Base-by-base conservation (phyloP, 2,329 filamentous ascomycete species). In the Ceratocystis diversiconidia region DNA sequence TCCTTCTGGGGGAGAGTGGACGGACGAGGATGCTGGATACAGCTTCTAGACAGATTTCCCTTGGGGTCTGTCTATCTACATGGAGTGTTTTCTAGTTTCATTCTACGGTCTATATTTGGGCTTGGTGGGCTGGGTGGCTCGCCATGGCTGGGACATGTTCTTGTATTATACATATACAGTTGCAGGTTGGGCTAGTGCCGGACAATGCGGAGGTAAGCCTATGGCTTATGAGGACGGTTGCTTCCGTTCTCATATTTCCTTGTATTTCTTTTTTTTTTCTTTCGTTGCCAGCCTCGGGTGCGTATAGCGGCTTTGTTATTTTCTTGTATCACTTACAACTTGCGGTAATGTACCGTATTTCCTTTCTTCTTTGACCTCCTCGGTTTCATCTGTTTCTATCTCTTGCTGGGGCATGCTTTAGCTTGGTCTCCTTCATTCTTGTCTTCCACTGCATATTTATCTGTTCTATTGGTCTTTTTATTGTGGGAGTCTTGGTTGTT, bases 1-100 rank as follows among this genome's bases (percentile, higher is more conserved):
- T 68, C 75, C 82, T n/a, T 85, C 82, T 41, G 82, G 82, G 12
- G 85, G 83, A 73, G 84, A 86, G 71, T 87, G 84, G 84, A 85
- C 83, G 1, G 84, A 86, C 68, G 84, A 86, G 72, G 83, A 86
- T 72, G 80, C 77, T 44, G 85, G 79, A 70, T 84, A 71, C 60
- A 46, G 60, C 43, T 43, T 62, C 43, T 46, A 43, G 60, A 8
- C n/a, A 52, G 36, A 22, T 15, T 17, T 10, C 5, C 1, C 17
- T 19, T 28, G 15, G 10, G 43, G 19, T 22, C 36, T 46, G 32
- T 62, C 36, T 46, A 41, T 62, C 60, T 46, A 22, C 25, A 22
- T 36, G 19, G 6, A 8, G 25, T 59, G 25, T 59, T 59, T 41
- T 19, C 28, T 36, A 3, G 6, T 7, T 17, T 57, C 4, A 30